These are phyloP conservation scores for Abrus precatorius DNA, from an alignment of 306 rosid genomes.

Conservation along the genomic window DNA sequence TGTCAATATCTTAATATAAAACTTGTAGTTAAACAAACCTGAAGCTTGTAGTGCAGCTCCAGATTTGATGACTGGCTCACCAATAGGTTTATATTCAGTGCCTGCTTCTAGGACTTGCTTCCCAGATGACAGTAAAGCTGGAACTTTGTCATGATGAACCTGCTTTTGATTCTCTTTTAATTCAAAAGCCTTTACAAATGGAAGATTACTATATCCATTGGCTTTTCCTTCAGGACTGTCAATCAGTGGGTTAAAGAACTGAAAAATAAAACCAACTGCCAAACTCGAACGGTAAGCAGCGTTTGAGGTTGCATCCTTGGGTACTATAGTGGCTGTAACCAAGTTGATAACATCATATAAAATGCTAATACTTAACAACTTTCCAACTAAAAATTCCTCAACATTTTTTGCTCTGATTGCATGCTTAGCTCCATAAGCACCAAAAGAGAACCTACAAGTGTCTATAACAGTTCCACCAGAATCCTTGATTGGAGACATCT, in stretches of 20 bases:
- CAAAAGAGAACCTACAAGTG: slow-evolving; percentile 71
- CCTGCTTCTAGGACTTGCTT: slow-evolving; percentile 65
- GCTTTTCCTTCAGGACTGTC: slow-evolving; percentile 46
- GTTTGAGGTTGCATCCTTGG: slow-evolving; percentile 61
- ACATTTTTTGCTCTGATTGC: slow-evolving; percentile 77
- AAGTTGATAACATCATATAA: slow-evolving; percentile 68
- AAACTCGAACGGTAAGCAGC: slow-evolving; percentile 78
- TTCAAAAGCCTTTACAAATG: slow-evolving; percentile 25
- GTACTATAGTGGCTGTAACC: slow-evolving; percentile 57
- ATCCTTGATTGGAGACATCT: slow-evolving; percentile 62
- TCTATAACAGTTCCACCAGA: slow-evolving; percentile 55
- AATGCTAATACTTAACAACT: slow-evolving; percentile 53
- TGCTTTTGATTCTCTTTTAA: slow-evolving; percentile 41
- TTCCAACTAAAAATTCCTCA: slow-evolving; percentile 73
- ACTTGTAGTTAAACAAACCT: slow-evolving; percentile 56
- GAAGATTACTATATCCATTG: slow-evolving; percentile 18
- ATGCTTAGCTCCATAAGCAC: slow-evolving; percentile 78
- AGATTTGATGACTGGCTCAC: slow-evolving; percentile 69
- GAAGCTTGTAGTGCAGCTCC: slow-evolving; percentile 90
- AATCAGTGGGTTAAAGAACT: slow-evolving; percentile 70
- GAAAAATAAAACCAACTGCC: slow-evolving; percentile 79
- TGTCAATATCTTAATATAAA: slow-evolving; percentile 6
- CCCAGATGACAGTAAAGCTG: slow-evolving; percentile 64
- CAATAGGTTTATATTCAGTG: slow-evolving; percentile 70
- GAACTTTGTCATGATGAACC: slow-evolving; percentile 33